Percentiles rank a stretch among this genome's conserved stretches.
These are phyloP conservation scores for Alternaria dauci DNA, from an alignment of 2,329 filamentous ascomycete species.

Conservation along the genomic window DNA sequence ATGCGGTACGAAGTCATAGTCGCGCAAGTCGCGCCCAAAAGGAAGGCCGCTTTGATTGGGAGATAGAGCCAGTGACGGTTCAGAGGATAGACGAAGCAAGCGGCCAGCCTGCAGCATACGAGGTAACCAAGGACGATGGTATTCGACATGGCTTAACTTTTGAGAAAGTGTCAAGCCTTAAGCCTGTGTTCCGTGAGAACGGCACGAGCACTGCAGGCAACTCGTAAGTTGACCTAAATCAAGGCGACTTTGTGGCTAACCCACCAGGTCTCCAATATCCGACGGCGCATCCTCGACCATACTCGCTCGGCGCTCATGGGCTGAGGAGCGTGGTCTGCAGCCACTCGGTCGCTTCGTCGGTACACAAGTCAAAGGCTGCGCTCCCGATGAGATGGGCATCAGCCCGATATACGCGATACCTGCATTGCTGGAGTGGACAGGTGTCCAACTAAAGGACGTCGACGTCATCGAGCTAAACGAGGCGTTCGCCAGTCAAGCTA, in stretches of 20 bases:
- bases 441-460: slow-evolving; percentile 79
- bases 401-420: slow-evolving; percentile 75
- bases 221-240: slow-evolving; percentile 32
- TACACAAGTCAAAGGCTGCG: slow-evolving; percentile 87
- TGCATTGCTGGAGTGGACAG: slow-evolving; percentile 82
- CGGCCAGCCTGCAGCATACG: slow-evolving; percentile 77
- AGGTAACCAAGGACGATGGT: slow-evolving; percentile 85
- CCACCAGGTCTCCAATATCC: slow-evolving; percentile 81
- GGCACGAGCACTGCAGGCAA: slow-evolving; percentile 94
- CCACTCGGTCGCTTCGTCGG: slow-evolving; percentile 94
- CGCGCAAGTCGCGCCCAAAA: slow-evolving; percentile 89
- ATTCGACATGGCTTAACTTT: slow-evolving; percentile 88
- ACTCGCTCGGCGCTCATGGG: slow-evolving; percentile 91
- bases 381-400: slow-evolving; percentile 96
- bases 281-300: slow-evolving; percentile 90
- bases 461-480: slow-evolving; percentile 95
- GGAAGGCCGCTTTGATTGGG: slow-evolving; percentile 86
- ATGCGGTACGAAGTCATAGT: slow-evolving; percentile 84
- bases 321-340: slow-evolving; percentile 83
- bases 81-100: slow-evolving; percentile 73
- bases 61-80: slow-evolving; percentile 87
- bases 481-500: slow-evolving; percentile 95
- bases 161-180: slow-evolving; percentile 82
- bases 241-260: slow-evolving; percentile 8
- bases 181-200: slow-evolving; percentile 87